Evolutionary conservation across 2,329 filamentous ascomycete species (phyloP).

Genomic region (Coniochaeta pulveracea): DNA sequence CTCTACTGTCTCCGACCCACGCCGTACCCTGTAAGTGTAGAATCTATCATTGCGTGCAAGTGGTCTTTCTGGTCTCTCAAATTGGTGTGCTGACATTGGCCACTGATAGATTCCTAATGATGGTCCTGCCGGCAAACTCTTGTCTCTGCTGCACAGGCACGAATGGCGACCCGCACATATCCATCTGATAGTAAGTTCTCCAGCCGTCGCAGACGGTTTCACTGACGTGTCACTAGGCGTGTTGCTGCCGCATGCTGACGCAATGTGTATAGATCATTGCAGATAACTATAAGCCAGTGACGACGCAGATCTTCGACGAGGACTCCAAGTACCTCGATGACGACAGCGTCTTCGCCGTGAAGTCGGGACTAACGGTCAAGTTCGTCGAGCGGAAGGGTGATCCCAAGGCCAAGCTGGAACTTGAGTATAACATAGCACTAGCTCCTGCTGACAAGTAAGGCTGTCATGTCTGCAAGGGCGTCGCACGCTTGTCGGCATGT

Average conservation of each 20-base stretch:
- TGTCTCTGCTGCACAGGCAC: constrained; percentile 21
- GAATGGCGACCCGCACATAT: constrained; percentile 25
- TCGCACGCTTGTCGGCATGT: too few relatives aligned
- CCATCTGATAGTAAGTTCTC: constrained; percentile 20
- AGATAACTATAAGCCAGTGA: constrained; percentile 54
- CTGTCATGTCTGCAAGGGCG: too few relatives aligned
- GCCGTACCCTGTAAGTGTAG: constrained; percentile 33
- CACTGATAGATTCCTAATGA: constrained; percentile 16
- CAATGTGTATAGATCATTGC: constrained; percentile 24
- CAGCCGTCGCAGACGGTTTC: too few relatives aligned
- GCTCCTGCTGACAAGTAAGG: too few relatives aligned
- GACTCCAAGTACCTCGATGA: constrained; percentile 44
- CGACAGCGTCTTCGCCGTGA: constrained; percentile 29
- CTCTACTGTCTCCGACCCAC: constrained; percentile 52
- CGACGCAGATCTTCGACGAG: constrained; percentile 58
- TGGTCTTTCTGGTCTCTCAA: too few relatives aligned
- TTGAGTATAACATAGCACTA: constrained; percentile 21
- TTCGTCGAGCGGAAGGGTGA: constrained; percentile 19
- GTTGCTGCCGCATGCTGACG: background rate
- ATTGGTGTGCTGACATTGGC: background rate
- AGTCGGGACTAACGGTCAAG: constrained; percentile 23
- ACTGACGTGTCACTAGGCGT: too few relatives aligned
- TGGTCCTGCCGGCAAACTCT: constrained; percentile 21
- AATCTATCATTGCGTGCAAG: too few relatives aligned
- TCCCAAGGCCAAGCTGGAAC: constrained; percentile 17